phyloP scores from a whole-genome alignment of 306 rosid genomes.

The Castanea mollissima region DNA sequence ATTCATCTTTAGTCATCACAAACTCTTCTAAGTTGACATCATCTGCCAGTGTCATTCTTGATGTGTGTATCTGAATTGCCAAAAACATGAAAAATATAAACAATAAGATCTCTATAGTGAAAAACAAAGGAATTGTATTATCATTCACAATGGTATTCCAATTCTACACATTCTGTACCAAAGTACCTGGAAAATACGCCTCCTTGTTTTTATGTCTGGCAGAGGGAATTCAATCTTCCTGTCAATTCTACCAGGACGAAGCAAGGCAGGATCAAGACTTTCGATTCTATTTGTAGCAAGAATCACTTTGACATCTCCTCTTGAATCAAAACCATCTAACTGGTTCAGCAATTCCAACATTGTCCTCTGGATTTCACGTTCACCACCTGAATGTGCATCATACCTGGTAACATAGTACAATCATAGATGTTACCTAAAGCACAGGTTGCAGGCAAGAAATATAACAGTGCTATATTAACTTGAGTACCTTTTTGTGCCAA shows the following conservation, averaged over 20 bases:
- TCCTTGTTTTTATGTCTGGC: constrained; percentile 58
- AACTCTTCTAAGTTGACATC: constrained; percentile 62
- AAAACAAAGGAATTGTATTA: neutral
- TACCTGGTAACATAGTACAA: constrained; percentile 26
- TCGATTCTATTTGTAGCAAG: constrained; percentile 55
- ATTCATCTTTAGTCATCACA: constrained; percentile 58
- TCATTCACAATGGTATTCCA: neutral
- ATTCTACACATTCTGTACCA: neutral
- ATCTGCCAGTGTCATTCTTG: constrained; percentile 57
- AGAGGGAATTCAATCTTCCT: constrained; percentile 60
- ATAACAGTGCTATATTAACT: neutral
- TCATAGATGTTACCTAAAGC: neutral
- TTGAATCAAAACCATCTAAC: constrained; percentile 56
- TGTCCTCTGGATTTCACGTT: constrained; percentile 59
- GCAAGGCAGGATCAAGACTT: constrained; percentile 60
- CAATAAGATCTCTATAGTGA: neutral
- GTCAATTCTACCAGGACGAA: constrained; percentile 58
- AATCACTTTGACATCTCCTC: constrained; percentile 61
- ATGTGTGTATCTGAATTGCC: constrained; percentile 44
- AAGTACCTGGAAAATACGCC: constrained; percentile 54
- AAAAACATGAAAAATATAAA: neutral
- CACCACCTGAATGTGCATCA: constrained; percentile 64
- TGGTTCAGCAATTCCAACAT: constrained; percentile 57
- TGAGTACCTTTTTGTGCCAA: constrained; percentile 61
- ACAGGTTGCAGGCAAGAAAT: neutral